Percentiles rank a stretch among this genome's conserved stretches.
phyloP scores from a whole-genome alignment of 148 eudicot genomes.

The Rhododendron kiyosumense region DNA sequence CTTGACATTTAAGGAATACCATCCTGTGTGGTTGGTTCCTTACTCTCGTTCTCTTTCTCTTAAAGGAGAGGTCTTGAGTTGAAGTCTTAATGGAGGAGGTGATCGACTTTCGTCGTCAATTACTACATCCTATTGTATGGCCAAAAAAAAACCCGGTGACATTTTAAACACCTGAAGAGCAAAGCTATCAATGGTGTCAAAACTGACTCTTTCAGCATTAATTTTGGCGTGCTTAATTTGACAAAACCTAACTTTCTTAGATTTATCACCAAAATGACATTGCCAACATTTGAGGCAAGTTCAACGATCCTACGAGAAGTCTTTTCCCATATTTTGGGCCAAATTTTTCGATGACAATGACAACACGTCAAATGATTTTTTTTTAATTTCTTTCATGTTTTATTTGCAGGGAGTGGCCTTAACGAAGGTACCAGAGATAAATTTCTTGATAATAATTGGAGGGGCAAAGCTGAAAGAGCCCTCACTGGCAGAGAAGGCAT shows the following conservation, averaged over 20 bases:
- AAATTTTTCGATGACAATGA: too few relatives aligned
- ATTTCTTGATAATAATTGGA: slow-evolving; percentile 54
- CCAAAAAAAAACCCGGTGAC: too few relatives aligned
- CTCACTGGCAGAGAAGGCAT: slow-evolving; percentile 53
- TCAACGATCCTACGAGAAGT: too few relatives aligned
- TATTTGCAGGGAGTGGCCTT: slow-evolving; percentile 61
- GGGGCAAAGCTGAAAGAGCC: slow-evolving; percentile 63
- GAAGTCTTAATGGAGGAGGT: too few relatives aligned
- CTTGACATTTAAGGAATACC: too few relatives aligned
- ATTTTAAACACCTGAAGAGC: too few relatives aligned
- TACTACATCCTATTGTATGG: too few relatives aligned
- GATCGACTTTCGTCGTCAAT: too few relatives aligned
- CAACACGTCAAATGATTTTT: background rate
- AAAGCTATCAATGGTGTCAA: background rate
- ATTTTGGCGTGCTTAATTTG: background rate
- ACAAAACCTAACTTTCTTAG: background rate
- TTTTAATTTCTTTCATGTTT: too few relatives aligned
- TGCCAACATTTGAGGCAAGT: background rate
- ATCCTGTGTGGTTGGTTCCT: too few relatives aligned
- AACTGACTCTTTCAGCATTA: background rate
- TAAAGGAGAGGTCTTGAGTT: too few relatives aligned
- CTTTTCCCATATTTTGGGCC: background rate
- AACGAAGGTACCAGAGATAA: slow-evolving; percentile 63
- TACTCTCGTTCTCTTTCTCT: too few relatives aligned
- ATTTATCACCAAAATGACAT: background rate